Percentiles rank a stretch among this genome's conserved stretches.
Evolutionary conservation across 2,329 filamentous ascomycete species (phyloP).

Genomic region (Phyllachora maydis): DNA sequence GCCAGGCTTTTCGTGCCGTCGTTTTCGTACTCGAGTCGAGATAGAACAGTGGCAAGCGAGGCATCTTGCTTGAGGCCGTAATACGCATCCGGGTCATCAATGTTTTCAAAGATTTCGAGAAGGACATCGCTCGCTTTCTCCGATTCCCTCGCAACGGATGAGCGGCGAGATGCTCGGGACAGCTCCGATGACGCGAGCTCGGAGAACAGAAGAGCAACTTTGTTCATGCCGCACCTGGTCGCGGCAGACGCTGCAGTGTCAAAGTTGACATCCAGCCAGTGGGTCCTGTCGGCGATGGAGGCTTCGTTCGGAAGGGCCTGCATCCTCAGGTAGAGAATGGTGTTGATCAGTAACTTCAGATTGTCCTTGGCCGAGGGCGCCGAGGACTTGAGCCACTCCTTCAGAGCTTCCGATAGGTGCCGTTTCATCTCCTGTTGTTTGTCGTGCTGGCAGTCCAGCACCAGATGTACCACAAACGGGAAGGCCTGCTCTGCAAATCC

Average conservation of each 20-base stretch:
- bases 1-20: conserved; percentile 74
- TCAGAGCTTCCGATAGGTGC: conserved; percentile 43
- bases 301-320: conserved; percentile 55
- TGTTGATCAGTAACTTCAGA: conserved; percentile 52
- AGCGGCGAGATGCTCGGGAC: conserved; percentile 36
- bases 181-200: conserved; percentile 47
- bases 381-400: conserved; percentile 36
- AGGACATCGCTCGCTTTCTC: conserved; percentile 45
- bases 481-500: conserved; percentile 56
- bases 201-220: conserved; percentile 64
- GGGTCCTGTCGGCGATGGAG: conserved; percentile 57
- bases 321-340: conserved; percentile 72
- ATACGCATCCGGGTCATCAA: conserved; percentile 91
- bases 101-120: conserved; percentile 68
- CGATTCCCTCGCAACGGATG: conserved; percentile 16
- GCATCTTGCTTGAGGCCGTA: conserved; percentile 73
- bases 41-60: conserved; percentile 56
- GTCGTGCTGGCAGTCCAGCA: conserved; percentile 48
- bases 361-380: conserved; percentile 32
- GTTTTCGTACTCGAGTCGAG: conserved; percentile 72
- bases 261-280: conserved; percentile 77
- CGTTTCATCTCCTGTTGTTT: conserved; percentile 36
- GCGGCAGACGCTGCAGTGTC: conserved; percentile 50
- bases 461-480: conserved; percentile 69
- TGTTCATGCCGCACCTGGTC: conserved; percentile 62